These are phyloP conservation scores for Eucalyptus curtisii DNA, from an alignment of 345 rosid species.

Conservation along the genomic window DNA sequence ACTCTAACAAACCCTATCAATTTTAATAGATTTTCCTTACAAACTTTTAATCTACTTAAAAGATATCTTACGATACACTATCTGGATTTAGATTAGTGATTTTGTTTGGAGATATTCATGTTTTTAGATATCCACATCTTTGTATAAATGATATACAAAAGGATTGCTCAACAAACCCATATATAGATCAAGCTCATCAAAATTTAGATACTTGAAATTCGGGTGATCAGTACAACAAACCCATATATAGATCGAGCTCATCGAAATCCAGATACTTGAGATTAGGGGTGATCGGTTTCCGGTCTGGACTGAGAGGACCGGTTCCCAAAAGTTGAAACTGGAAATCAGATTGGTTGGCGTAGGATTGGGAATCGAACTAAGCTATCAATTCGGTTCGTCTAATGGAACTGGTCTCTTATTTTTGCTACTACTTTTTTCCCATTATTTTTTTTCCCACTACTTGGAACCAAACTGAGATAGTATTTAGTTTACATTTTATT, in stretches of 20 bases:
- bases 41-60: not conserved
- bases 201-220: too few relatives aligned
- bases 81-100: not conserved
- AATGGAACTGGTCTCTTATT: rapidly evolving
- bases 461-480: too few relatives aligned
- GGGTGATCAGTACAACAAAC: not conserved
- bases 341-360: rapidly evolving
- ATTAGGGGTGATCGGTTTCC: rapidly evolving
- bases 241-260: not conserved
- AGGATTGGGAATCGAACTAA: rapidly evolving
- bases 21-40: not conserved
- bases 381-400: rapidly evolving
- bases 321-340: rapidly evolving
- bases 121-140: not conserved
- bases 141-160: not conserved
- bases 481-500: too few relatives aligned
- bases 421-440: rapidly evolving
- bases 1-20: not conserved
- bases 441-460: not conserved
- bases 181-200: rapidly evolving
- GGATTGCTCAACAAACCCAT: rapidly evolving
- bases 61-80: not conserved
- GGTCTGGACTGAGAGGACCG: rapidly evolving
- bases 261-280: rapidly evolving
- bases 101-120: not conserved